Percentiles rank a stretch among this genome's conserved stretches.
Conservation (phyloP, 106 monocot species). For the Acorus gramineus region DNA sequence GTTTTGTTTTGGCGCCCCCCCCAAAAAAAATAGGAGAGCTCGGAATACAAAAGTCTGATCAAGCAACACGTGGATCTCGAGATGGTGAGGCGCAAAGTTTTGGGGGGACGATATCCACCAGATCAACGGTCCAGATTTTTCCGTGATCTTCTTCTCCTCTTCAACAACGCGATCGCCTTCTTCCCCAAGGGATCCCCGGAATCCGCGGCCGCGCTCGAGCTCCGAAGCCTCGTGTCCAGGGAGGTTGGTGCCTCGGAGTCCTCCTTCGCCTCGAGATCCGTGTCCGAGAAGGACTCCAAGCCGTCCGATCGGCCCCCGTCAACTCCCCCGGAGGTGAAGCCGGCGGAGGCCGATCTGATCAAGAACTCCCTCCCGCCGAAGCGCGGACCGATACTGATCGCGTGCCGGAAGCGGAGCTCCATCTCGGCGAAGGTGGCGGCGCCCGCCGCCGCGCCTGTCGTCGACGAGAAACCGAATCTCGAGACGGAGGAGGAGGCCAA, state of each 20-base stretch:
- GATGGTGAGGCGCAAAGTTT: constrained; percentile 37
- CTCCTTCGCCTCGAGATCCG: not conserved
- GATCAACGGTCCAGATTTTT: constrained; percentile 20
- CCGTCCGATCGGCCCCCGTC: not conserved
- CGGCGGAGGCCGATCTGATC: constrained; percentile 4
- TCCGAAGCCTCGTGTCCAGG: constrained; percentile 35
- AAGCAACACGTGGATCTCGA: constrained; percentile 76
- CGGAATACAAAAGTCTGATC: constrained; percentile 37
- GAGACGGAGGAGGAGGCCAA: not conserved
- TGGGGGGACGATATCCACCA: constrained; percentile 18
- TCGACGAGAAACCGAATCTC: no score
- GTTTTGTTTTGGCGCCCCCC: no score
- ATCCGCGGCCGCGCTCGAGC: constrained; percentile 32
- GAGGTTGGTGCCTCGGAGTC: not conserved
- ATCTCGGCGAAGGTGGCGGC: constrained; percentile 18
- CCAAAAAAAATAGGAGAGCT: constrained; percentile 29
- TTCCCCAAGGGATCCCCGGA: constrained; percentile 41
- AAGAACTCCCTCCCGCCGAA: no score
- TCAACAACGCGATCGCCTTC: constrained; percentile 76
- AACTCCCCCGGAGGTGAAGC: not conserved
- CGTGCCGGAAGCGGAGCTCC: constrained; percentile 45
- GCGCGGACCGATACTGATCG: constrained; percentile 3
- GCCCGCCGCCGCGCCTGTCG: not conserved
- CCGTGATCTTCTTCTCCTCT: constrained; percentile 78
- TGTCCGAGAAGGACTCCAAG: not conserved